Base-by-base conservation (phyloP, 75 land plant species). In the Isoetes taiwanensis region DNA sequence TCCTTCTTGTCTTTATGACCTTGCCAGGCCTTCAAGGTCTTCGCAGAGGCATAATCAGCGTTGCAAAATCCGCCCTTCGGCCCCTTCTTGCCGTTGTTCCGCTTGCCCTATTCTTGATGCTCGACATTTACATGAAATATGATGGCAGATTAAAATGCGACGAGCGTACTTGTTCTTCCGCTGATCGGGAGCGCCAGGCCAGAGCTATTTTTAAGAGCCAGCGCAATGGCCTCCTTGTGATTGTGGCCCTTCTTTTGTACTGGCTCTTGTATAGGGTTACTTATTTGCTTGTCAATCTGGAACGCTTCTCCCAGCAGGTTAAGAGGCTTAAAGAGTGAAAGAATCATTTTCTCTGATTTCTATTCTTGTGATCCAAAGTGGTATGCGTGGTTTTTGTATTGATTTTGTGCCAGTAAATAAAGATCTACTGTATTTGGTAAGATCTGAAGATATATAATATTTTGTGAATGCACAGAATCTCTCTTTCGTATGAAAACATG, bases 1-100 rank as follows among this genome's bases (percentile, higher is more conserved):
- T 76, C 14, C 25, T 76, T 1, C 52, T 76, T 10, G 30, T 76
- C 30, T 16, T 76, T 12, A 11, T 72, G 8, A 72, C 78, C 21
- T 40, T 72, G 43, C 78, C 76, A 8, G 78, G 71, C 19, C 28
- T 57, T 27, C 43, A 73, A 24, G 64, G 77, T 0, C 63, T 93
- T 38, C 76, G 96, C 35, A 77, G 69, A 50, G 98, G 98, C 3
- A 61, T 93, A 28, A 57, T 88, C 59, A 50, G 77, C 11, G 98
- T 84, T 21, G 73, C 80, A 1, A 77, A 81, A 14, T 79, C 59
- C 56, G 77, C 80, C 20, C 80, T 93, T 32, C 93, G 88, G 68
- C 98, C 78, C 19, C 31, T 76, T 27, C 39, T 76, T n/a, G 43
- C 77, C 0, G 64, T 73, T 14, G 68, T 76, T 17, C 78, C 76